Conservation (phyloP, 2,329 filamentous ascomycete species). For the Aureobasidium zeae region DNA sequence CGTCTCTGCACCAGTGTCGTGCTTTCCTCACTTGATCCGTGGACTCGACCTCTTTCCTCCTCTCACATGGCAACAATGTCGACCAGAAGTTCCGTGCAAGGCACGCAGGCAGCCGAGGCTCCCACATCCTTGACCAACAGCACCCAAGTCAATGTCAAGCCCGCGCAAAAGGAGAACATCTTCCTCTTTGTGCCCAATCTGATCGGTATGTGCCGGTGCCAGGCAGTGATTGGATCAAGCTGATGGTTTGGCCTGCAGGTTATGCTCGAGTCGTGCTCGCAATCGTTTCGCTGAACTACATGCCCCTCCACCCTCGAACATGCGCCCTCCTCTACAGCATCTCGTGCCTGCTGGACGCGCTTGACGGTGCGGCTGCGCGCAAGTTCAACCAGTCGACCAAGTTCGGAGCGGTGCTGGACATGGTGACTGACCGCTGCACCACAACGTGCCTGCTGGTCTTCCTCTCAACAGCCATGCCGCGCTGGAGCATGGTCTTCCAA, state of each 20-base stretch:
- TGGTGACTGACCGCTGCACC: conserved; percentile 97
- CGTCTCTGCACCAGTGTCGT: no score
- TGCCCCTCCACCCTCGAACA: conserved; percentile 95
- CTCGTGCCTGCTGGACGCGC: conserved; percentile 87
- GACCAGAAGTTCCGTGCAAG: background rate
- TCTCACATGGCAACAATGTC: conserved; percentile 4
- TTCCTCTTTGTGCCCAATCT: conserved; percentile 46
- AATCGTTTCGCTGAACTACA: conserved; percentile 91
- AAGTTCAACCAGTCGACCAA: conserved; percentile 82
- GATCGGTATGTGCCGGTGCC: conserved; percentile 43
- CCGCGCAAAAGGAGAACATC: conserved; percentile 43
- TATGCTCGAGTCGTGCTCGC: conserved; percentile 50
- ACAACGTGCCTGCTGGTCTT: conserved; percentile 93
- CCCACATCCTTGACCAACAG: no score
- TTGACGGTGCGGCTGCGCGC: conserved; percentile 89
- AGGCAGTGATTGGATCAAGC: no score
- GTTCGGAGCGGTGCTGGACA: conserved; percentile 94
- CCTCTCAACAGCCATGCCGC: conserved; percentile 84
- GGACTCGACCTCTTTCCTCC: no score
- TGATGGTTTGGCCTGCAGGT: conserved; percentile 27
- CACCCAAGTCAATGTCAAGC: no score
- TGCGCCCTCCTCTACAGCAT: conserved; percentile 87
- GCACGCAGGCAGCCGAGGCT: background rate
- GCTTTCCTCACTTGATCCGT: background rate
- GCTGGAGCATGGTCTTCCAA: conserved; percentile 92